Percentiles rank a stretch among this genome's conserved stretches.
phyloP scores from a whole-genome alignment of 345 rosid genomes.

The Syzygium oleosum region DNA sequence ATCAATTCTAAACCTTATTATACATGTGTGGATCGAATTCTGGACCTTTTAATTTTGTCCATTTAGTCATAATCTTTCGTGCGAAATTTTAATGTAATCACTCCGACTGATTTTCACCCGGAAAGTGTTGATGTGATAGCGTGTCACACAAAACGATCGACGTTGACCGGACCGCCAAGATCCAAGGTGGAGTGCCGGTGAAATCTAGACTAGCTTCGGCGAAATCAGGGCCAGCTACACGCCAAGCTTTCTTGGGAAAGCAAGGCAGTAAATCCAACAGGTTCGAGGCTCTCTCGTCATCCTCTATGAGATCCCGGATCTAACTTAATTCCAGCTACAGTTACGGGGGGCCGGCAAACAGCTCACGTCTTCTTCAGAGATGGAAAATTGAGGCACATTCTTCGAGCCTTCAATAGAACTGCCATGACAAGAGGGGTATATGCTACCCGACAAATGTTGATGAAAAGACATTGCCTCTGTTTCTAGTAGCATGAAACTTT shows the following conservation, averaged over 20 bases:
- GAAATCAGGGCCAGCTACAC: background rate
- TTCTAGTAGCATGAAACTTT: background rate
- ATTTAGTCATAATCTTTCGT: background rate
- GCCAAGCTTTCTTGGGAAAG: background rate
- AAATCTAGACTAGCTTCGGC: background rate
- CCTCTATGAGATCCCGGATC: background rate
- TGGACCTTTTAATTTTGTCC: background rate
- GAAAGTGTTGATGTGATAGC: fast-evolving
- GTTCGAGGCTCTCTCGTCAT: background rate
- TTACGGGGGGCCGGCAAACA: background rate
- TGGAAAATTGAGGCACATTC: background rate
- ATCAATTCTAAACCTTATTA: background rate
- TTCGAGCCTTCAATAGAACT: background rate
- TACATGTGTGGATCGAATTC: fast-evolving
- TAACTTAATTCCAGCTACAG: background rate
- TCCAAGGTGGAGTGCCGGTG: background rate
- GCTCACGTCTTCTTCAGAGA: background rate
- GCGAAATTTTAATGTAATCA: fast-evolving
- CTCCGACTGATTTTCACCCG: background rate
- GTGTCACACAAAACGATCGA: fast-evolving
- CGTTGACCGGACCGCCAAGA: fast-evolving
- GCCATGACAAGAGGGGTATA: background rate
- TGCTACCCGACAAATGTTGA: background rate
- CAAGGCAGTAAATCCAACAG: background rate
- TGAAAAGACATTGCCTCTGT: background rate